Conservation (phyloP, 805 yeast genomes). For the Metschnikowia amazonensis region DNA sequence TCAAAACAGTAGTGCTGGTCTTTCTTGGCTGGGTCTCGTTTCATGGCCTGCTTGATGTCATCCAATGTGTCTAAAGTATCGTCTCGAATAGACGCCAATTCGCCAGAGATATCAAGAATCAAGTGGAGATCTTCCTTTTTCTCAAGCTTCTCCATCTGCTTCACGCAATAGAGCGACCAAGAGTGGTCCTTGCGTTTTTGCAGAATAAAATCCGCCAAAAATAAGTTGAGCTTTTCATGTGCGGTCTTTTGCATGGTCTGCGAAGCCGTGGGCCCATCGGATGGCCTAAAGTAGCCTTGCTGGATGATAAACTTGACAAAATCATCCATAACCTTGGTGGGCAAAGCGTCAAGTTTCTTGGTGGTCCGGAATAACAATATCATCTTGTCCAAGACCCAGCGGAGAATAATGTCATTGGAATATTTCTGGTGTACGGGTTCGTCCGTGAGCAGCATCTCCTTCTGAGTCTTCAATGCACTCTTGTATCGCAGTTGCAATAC, state of each 20-base stretch:
- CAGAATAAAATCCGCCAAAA: constrained; percentile 55
- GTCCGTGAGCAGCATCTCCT: constrained; percentile 12
- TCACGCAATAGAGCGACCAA: constrained; percentile 60
- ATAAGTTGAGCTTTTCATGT: constrained; percentile 63
- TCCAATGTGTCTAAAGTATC: constrained; percentile 48
- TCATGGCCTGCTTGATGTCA: constrained; percentile 23
- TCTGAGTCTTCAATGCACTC: constrained; percentile 19
- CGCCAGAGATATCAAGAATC: constrained; percentile 53
- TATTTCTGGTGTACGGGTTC: constrained; percentile 16
- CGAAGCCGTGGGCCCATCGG: constrained; percentile 21
- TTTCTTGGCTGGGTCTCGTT: constrained; percentile 20
- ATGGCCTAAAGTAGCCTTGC: constrained; percentile 38
- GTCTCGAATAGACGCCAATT: constrained; percentile 44
- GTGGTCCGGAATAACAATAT: constrained; percentile 50
- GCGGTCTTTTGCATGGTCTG: constrained; percentile 41
- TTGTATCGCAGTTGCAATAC: constrained; percentile 26
- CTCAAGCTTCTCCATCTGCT: constrained; percentile 30
- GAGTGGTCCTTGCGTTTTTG: constrained; percentile 44
- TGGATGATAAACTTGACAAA: constrained; percentile 38
- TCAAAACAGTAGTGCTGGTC: constrained; percentile 64
- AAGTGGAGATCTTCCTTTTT: constrained; percentile 18
- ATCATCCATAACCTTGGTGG: constrained; percentile 28
- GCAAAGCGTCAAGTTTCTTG: constrained; percentile 24
- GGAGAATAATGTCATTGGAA: constrained; percentile 37
- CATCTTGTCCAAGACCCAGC: constrained; percentile 60